phyloP scores from a whole-genome alignment of 306 rosid genomes.

The Comarum palustre region DNA sequence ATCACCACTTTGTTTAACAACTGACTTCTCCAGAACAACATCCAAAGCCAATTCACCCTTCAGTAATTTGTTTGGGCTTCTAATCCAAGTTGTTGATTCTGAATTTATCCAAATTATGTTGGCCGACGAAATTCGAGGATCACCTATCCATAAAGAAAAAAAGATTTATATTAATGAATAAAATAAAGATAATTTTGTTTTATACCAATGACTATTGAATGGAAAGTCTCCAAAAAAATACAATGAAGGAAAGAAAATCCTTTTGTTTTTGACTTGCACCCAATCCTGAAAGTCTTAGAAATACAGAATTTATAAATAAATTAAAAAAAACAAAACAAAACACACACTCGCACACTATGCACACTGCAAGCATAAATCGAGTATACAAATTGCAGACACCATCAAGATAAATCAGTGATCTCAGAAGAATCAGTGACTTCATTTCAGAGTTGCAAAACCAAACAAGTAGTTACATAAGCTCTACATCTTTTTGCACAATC shows the following conservation, averaged over 20 bases:
- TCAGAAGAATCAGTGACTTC: neutral
- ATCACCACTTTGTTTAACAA: constrained; percentile 78
- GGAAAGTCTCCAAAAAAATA: neutral
- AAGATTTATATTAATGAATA: neutral
- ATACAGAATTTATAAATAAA: neutral
- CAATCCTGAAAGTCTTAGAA: neutral
- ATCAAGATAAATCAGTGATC: too few species aligned
- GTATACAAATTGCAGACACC: constrained; percentile 1
- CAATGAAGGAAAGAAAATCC: neutral
- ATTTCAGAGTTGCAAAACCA: neutral
- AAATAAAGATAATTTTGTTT: neutral
- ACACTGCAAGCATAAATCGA: neutral
- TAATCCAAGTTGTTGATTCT: constrained; percentile 73
- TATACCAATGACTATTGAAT: neutral
- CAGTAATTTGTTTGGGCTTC: constrained; percentile 49
- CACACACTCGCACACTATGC: too few species aligned
- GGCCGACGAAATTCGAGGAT: constrained; percentile 70
- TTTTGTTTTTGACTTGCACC: neutral
- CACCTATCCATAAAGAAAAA: constrained; percentile 49
- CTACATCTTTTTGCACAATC: neutral
- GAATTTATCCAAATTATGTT: constrained; percentile 78
- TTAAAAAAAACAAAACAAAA: too few species aligned
- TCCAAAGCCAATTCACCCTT: constrained; percentile 85
- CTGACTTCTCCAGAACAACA: constrained; percentile 62
- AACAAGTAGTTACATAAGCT: constrained; percentile 10